phyloP scores from a whole-genome alignment of 345 rosid genomes.

The Citrus reticulata region DNA sequence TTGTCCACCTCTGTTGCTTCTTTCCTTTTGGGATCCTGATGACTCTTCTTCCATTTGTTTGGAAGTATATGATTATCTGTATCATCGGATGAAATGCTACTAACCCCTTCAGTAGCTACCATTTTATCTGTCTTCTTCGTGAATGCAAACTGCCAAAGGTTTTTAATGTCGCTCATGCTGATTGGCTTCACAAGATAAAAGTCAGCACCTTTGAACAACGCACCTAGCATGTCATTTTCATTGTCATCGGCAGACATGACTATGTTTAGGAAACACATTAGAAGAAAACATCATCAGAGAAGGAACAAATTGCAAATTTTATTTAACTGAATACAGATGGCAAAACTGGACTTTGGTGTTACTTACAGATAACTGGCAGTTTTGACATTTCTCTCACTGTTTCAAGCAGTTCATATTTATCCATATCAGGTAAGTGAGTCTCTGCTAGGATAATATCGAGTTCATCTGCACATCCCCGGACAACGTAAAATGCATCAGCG shows the following conservation, averaged over 20 bases:
- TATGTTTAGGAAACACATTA: conserved; percentile 13
- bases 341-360: too few species aligned
- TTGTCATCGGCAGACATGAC: conserved; percentile 33
- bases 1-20: conserved; percentile 11
- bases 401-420: background rate
- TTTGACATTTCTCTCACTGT: too few species aligned
- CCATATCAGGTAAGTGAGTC: conserved; percentile 41
- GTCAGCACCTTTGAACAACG: conserved; percentile 42
- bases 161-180: conserved; percentile 18
- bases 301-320: too few species aligned
- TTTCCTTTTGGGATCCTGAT: conserved; percentile 22
- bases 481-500: conserved; percentile 32
- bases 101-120: background rate
- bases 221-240: conserved; percentile 27
- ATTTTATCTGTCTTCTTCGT: conserved; percentile 6
- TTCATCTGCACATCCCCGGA: conserved; percentile 22
- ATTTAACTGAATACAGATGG: too few species aligned
- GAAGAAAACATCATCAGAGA: background rate
- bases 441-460: conserved; percentile 50
- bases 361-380: too few species aligned
- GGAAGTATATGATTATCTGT: conserved; percentile 7
- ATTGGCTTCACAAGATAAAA: conserved; percentile 45
- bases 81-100: conserved; percentile 7
- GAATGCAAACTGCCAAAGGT: conserved; percentile 45
- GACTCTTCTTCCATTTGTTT: conserved; percentile 1